A percentile compares a stretch with the other conserved stretches of the same genome.
phyloP scores from a whole-genome alignment of 2,329 filamentous ascomycete genomes.

The Cadophora gregata region DNA sequence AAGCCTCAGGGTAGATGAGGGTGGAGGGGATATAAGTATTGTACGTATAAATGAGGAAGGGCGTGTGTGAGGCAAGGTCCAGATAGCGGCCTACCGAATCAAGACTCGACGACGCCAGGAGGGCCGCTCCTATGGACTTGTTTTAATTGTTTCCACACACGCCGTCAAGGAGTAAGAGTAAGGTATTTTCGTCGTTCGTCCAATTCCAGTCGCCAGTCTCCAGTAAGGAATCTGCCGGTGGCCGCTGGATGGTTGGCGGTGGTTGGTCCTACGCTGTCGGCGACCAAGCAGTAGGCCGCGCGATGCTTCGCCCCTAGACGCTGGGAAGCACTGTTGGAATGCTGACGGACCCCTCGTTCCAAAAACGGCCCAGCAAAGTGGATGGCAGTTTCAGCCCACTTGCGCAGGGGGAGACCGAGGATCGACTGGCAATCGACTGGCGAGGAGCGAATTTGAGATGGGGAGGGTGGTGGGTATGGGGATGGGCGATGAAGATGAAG shows the following conservation, averaged over 20 bases:
- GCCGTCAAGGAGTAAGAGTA: background rate
- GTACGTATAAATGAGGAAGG: background rate
- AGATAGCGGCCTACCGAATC: slow-evolving; percentile 7
- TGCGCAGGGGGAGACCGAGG: slow-evolving; percentile 11
- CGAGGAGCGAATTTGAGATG: slow-evolving; percentile 11
- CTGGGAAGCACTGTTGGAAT: slow-evolving; percentile 20
- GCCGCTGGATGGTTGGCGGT: slow-evolving; percentile 34
- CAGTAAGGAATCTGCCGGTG: slow-evolving; percentile 34
- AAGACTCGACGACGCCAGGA: slow-evolving; percentile 22
- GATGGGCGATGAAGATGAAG: background rate
- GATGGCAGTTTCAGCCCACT: slow-evolving; percentile 28
- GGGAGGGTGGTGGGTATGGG: too few species aligned
- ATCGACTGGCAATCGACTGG: slow-evolving; percentile 28
- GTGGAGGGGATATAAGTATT: slow-evolving; percentile 20
- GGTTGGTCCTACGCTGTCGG: slow-evolving; percentile 16
- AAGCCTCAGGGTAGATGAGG: slow-evolving; percentile 16
- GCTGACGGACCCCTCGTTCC: slow-evolving; percentile 24
- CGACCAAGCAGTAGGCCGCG: background rate
- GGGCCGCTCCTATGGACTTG: slow-evolving; percentile 13
- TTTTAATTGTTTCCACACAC: slow-evolving; percentile 16
- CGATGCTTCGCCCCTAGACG: slow-evolving; percentile 14
- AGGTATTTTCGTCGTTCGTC: slow-evolving; percentile 33
- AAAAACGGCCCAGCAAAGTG: slow-evolving; percentile 14
- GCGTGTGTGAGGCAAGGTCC: slow-evolving; percentile 11
- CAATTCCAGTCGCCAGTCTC: slow-evolving; percentile 18